phyloP scores from a whole-genome alignment of 139 green algal genomes.

The Tetraselmis chui region DNA sequence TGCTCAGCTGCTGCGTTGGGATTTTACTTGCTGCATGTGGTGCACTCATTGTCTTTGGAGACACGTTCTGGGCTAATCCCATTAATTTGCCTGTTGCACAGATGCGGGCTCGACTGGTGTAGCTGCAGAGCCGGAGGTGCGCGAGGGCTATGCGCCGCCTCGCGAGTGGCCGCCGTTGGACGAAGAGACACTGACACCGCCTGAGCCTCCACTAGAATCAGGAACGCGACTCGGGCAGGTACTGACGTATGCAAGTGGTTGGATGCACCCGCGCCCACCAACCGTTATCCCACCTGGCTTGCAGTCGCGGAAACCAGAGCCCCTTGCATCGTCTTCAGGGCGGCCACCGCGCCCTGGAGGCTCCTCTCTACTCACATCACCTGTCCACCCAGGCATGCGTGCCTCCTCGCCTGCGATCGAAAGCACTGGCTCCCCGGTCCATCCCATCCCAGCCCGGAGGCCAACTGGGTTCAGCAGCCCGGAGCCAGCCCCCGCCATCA shows the following conservation, averaged over 20 bases:
- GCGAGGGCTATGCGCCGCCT: not conserved
- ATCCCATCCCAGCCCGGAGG: too few species aligned
- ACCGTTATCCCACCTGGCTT: not conserved
- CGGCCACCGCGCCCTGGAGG: not conserved
- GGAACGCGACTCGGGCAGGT: not conserved
- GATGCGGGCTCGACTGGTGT: too few species aligned
- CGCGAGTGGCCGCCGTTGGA: not conserved
- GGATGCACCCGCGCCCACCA: not conserved
- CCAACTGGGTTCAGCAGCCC: not conserved
- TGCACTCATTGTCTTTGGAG: too few species aligned
- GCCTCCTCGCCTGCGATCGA: not conserved
- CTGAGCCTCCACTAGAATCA: not conserved
- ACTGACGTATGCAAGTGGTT: not conserved
- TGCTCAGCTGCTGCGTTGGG: too few species aligned
- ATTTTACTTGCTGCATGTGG: too few species aligned
- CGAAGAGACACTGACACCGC: not conserved
- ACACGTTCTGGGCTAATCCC: too few species aligned
- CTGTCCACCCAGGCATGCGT: not conserved
- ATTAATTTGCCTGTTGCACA: too few species aligned
- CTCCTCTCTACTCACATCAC: not conserved
- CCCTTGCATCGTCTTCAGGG: not conserved
- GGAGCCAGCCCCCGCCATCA: not conserved
- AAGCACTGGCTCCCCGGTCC: too few species aligned
- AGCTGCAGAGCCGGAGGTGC: not conserved
- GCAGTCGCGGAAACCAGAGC: not conserved